Conservation (phyloP, 1,284 basidiomycete species). For the Ganoderma multipileum region DNA sequence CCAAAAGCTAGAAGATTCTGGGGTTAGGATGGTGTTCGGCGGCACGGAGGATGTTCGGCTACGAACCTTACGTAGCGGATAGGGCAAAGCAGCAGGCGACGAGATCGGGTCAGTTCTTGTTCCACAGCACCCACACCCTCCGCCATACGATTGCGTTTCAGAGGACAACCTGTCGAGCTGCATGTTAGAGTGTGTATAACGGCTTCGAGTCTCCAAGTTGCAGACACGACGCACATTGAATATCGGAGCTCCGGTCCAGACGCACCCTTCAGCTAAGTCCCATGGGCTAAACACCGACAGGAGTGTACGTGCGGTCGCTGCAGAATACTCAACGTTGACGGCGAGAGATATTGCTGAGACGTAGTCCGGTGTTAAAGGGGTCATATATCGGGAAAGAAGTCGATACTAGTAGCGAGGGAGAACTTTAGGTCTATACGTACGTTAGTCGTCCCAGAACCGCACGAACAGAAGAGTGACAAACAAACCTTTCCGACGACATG, state of each 20-base stretch:
- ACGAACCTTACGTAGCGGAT: background rate
- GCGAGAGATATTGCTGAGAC: too few species aligned
- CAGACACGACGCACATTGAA: background rate
- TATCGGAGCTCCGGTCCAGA: background rate
- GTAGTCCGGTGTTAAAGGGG: too few species aligned
- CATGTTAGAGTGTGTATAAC: background rate
- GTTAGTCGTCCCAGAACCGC: too few species aligned
- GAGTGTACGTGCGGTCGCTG: background rate
- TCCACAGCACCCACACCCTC: slow-evolving; percentile 3
- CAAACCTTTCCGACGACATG: too few species aligned
- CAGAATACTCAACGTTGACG: background rate
- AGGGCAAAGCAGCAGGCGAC: background rate
- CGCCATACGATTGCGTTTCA: slow-evolving; percentile 2
- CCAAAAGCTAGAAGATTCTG: background rate
- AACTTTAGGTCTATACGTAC: too few species aligned
- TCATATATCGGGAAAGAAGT: too few species aligned
- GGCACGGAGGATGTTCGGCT: background rate
- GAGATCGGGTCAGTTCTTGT: background rate
- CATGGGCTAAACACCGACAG: background rate
- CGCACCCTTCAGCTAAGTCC: background rate
- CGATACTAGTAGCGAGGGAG: too few species aligned
- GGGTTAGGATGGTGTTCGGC: background rate
- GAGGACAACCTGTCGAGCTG: background rate
- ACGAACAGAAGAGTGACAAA: too few species aligned
- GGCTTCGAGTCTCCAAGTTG: too few species aligned